A percentile compares a stretch with the other conserved stretches of the same genome.
Evolutionary conservation across 805 yeast species (phyloP).

Genomic region (Danielozyma ontarioensis): DNA sequence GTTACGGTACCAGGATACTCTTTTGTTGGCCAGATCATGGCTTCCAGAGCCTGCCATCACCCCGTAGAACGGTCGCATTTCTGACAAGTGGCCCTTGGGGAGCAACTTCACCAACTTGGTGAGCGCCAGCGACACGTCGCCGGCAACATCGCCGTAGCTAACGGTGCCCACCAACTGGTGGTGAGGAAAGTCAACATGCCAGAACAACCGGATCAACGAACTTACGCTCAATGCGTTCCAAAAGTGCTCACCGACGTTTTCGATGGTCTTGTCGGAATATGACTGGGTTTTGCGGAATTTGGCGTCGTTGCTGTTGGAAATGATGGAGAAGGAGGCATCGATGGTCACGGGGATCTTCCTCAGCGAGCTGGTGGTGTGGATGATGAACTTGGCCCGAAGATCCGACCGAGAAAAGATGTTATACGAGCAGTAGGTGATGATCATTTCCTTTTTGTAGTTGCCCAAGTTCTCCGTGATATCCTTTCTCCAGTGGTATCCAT

Average conservation of each 20-base stretch:
- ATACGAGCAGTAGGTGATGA: slow-evolving; percentile 59
- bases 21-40: slow-evolving; percentile 11
- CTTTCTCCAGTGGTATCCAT: slow-evolving; percentile 13
- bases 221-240: slow-evolving; percentile 66
- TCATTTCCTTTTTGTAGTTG: slow-evolving; percentile 17
- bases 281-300: slow-evolving; percentile 9
- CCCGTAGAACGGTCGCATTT: slow-evolving; percentile 35
- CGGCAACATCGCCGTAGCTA: slow-evolving; percentile 38
- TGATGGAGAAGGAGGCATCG: slow-evolving; percentile 29
- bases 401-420: slow-evolving; percentile 74
- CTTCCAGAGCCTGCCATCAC: slow-evolving; percentile 25
- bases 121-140: slow-evolving; percentile 20
- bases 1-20: slow-evolving; percentile 40
- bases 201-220: slow-evolving; percentile 47
- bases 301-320: slow-evolving; percentile 8
- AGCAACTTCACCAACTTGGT: slow-evolving; percentile 39
- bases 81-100: slow-evolving; percentile 44
- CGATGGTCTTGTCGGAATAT: slow-evolving; percentile 13
- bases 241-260: slow-evolving; percentile 12
- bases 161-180: slow-evolving; percentile 57
- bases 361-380: slow-evolving; percentile 12
- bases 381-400: slow-evolving; percentile 56
- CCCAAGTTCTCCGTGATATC: slow-evolving; percentile 3
- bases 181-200: slow-evolving; percentile 49
- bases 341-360: slow-evolving; percentile 19